Evolutionary conservation across 352 stramenopile species (phyloP).

Genomic region (Pythium phragmiticola): DNA sequence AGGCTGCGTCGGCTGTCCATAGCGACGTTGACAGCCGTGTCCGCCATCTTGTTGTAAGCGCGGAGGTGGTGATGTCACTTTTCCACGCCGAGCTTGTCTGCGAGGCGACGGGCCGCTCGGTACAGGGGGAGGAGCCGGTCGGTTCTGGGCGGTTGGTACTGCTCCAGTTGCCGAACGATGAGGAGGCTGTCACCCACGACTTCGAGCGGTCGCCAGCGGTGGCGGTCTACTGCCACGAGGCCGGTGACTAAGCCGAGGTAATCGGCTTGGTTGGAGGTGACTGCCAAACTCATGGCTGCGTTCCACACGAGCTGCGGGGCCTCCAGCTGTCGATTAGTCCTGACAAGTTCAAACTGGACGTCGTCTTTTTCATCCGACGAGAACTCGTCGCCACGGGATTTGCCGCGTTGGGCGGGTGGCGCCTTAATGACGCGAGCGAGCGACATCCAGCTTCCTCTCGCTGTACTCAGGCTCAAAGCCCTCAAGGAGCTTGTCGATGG

Average conservation of each 20-base stretch:
- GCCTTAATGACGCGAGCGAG: slow-evolving; percentile 40
- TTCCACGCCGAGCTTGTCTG: neutral
- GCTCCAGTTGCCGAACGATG: no score
- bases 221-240: no score
- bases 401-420: slow-evolving; percentile 11
- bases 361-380: slow-evolving; percentile 91
- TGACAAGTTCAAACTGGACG: slow-evolving; percentile 89
- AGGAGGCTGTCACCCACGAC: no score
- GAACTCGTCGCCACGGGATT: slow-evolving; percentile 89
- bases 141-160: neutral
- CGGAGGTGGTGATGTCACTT: neutral
- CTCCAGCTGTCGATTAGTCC: no score
- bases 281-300: no score
- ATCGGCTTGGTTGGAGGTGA: no score
- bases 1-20: no score
- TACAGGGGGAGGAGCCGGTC: no score
- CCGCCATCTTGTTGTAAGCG: neutral
- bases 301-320: no score
- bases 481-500: slow-evolving; percentile 77
- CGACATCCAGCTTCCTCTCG: slow-evolving; percentile 79
- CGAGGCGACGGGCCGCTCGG: neutral
- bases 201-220: no score
- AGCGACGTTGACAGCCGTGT: no score
- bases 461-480: slow-evolving; percentile 84
- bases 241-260: no score